Base-by-base conservation (phyloP, 768 basidiomycete species). In the Mycena pura region DNA sequence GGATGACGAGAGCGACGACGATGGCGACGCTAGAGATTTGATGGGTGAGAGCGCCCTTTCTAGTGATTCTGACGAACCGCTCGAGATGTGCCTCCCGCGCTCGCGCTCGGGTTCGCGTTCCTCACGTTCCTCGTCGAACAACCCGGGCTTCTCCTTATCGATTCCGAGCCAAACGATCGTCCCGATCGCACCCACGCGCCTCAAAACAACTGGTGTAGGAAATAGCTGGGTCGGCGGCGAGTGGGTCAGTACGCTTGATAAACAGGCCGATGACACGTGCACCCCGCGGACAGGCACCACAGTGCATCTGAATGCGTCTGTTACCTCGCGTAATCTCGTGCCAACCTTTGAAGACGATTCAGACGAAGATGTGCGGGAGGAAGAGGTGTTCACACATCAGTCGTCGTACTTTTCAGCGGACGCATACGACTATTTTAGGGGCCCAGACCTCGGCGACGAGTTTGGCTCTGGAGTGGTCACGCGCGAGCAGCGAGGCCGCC, bases 171-270 rank as follows among this genome's bases (percentile, higher is more conserved):
- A 66, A 57, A 82, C 76, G 21, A 83, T 82, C 63, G 83, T 77
- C 17, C 81, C 77, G 13, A 84, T 84, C 59, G 80, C 83, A 28
- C 85, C 86, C 8, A 96, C 97, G 5, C 84, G 92, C 44, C 82
- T 99, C 65, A 99, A 99, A 79, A 92, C 92, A 17, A 84, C 80
- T 10, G 79, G 82, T 1, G 76, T 81, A 11, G 82, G 80, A 6
- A 83, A 85, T 50, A 68, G 68, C 6, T 73, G 71, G 57, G 75
- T 77, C 25, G 76, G 72, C 7, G 70, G 67, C 10, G 71, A 62
- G 6, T 83, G 84, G 83, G 70, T 74, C n/a, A 75, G 80, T 3
- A 80, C 83, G 48, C 79, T 81, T 5, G 81, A 83, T 52, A 80
- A 82, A 40, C 62, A 45, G 36, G 31, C 29, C 10, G 55, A 48